Conservation (phyloP, 768 basidiomycete genomes). For the Solioccasus polychromus region DNA sequence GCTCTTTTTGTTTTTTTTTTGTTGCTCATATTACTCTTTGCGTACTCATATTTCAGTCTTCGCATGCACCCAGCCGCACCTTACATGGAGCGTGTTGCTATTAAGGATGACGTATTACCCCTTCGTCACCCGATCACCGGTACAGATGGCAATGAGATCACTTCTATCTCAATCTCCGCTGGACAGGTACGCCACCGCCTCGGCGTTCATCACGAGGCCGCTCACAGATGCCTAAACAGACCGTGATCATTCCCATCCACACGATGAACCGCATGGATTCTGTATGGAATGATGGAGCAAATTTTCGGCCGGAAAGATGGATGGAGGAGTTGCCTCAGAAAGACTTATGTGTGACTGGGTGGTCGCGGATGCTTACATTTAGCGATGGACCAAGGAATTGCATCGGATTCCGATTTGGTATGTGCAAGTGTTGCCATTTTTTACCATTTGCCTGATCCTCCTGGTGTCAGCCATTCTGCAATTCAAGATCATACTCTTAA, state of each 20-base stretch:
- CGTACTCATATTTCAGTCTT: neutral
- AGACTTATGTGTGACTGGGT: conserved; percentile 3
- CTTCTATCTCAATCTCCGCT: conserved; percentile 2
- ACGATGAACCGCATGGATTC: conserved; percentile 5
- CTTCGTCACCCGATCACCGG: conserved; percentile 4
- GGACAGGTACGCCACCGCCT: conserved; percentile 1
- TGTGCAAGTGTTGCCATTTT: neutral
- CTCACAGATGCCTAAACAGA: neutral
- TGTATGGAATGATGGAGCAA: neutral
- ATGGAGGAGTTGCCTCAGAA: neutral
- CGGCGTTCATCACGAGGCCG: neutral
- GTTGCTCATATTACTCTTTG: neutral
- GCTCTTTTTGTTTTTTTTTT: neutral
- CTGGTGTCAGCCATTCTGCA: conserved; percentile 1
- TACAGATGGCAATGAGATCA: conserved; percentile 1
- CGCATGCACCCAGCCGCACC: conserved; percentile 4
- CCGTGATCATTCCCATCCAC: conserved; percentile 1
- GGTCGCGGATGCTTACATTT: conserved; percentile 7
- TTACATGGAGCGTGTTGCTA: conserved; percentile 1
- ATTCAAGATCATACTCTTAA: conserved; percentile 5
- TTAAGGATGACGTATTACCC: conserved; percentile 2
- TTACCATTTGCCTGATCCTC: neutral
- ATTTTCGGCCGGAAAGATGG: conserved; percentile 4
- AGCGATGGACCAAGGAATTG: conserved; percentile 7
- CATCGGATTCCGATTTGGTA: conserved; percentile 7